These are phyloP conservation scores for Stenocarpella maydis DNA, from an alignment of 2,329 filamentous ascomycete genomes.

Conservation along the genomic window DNA sequence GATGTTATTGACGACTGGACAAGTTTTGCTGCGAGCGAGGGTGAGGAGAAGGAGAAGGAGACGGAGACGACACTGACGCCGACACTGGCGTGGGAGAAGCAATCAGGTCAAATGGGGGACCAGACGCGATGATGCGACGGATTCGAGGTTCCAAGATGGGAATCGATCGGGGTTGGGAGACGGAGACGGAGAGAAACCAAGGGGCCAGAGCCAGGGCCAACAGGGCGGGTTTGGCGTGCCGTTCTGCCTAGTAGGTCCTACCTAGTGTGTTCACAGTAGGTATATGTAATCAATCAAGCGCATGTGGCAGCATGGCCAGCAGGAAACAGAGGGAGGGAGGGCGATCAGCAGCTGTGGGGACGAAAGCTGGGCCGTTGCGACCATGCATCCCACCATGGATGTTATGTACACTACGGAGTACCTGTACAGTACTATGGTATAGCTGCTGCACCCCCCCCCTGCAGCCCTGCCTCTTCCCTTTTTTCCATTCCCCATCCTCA, in stretches of 20 bases:
- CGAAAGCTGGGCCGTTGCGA: conserved; percentile 1
- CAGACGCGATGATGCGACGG: conserved; percentile 4
- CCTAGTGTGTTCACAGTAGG: too few species aligned
- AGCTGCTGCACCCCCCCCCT: conserved; percentile 12
- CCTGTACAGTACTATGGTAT: conserved; percentile 2
- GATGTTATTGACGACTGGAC: not conserved
- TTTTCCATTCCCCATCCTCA: not conserved
- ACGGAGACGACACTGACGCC: not conserved
- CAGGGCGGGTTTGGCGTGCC: conserved; percentile 16
- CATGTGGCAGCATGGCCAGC: too few species aligned
- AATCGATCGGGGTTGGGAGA: conserved; percentile 23
- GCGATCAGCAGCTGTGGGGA: conserved; percentile 4
- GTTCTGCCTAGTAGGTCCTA: not conserved
- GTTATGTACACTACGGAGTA: too few species aligned
- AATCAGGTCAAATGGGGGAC: not conserved
- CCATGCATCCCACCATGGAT: too few species aligned
- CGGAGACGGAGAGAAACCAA: not conserved
- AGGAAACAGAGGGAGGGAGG: not conserved
- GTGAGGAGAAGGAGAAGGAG: not conserved
- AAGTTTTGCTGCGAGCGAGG: not conserved
- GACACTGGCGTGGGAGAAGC: not conserved
- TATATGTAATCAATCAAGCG: too few species aligned
- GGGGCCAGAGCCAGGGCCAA: conserved; percentile 1
- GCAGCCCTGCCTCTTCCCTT: conserved; percentile 9
- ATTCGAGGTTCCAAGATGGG: conserved; percentile 25